Conservation (phyloP, 2,329 filamentous ascomycete genomes). For the Trichophyton rubrum region DNA sequence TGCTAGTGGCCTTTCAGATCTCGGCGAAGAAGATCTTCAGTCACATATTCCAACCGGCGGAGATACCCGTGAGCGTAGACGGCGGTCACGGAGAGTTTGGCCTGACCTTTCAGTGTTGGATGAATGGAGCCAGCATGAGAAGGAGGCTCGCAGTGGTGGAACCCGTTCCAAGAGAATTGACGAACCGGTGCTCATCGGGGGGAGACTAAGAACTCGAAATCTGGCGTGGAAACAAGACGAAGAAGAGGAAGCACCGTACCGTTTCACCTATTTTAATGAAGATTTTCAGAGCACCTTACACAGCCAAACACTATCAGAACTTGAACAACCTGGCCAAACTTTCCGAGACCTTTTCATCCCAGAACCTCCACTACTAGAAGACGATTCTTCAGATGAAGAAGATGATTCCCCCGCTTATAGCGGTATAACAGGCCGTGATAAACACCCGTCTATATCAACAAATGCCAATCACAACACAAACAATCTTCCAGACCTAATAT, state of each 20-base stretch:
- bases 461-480: slow-evolving; percentile 2
- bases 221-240: slow-evolving; percentile 74
- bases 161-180: slow-evolving; percentile 81
- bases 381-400: slow-evolving; percentile 53
- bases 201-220: slow-evolving; percentile 68
- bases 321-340: slow-evolving; percentile 69
- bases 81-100: slow-evolving; percentile 62
- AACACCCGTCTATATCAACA: neutral
- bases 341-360: slow-evolving; percentile 87
- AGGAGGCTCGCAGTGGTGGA: slow-evolving; percentile 71
- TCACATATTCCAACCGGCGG: slow-evolving; percentile 38
- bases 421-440: slow-evolving; percentile 2
- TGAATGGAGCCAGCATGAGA: slow-evolving; percentile 83
- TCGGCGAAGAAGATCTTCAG: slow-evolving; percentile 61
- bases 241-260: slow-evolving; percentile 80
- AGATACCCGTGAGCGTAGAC: slow-evolving; percentile 30
- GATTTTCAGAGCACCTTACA: slow-evolving; percentile 93
- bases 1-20: slow-evolving; percentile 61
- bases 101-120: slow-evolving; percentile 74
- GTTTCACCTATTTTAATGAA: slow-evolving; percentile 98
- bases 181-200: slow-evolving; percentile 84
- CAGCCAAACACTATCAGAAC: slow-evolving; percentile 84
- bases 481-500: slow-evolving; percentile 9
- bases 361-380: slow-evolving; percentile 61
- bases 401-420: slow-evolving; percentile 15